Conservation (phyloP, 2,329 filamentous ascomycete genomes). For the Rutstroemia sp. region DNA sequence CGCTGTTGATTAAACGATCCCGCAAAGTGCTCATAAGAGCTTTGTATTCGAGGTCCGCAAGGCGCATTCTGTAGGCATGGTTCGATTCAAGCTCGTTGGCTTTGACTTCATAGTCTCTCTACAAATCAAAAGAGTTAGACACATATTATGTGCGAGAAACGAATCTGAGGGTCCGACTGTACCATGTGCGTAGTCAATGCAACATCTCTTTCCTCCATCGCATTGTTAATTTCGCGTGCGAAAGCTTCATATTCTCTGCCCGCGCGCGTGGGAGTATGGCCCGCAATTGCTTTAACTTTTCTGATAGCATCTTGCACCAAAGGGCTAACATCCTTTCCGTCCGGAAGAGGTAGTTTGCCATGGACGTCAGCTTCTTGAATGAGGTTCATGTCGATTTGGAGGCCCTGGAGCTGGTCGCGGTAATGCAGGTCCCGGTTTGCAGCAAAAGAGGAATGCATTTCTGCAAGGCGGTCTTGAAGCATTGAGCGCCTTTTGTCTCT, state of each 20-base stretch:
- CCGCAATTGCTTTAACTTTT: constrained; percentile 29
- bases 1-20: constrained; percentile 59
- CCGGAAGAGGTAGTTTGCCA: constrained; percentile 57
- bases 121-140: background rate
- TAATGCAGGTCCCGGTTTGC: constrained; percentile 79
- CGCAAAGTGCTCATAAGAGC: constrained; percentile 53
- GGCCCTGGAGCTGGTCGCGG: constrained; percentile 78
- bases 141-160: background rate
- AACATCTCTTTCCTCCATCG: constrained; percentile 80
- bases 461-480: constrained; percentile 69
- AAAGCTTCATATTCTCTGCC: constrained; percentile 82
- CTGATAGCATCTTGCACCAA: constrained; percentile 27
- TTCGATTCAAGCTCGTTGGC: constrained; percentile 52
- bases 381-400: constrained; percentile 85
- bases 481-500: constrained; percentile 83
- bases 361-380: constrained; percentile 84
- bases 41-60: constrained; percentile 54
- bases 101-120: constrained; percentile 59
- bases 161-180: constrained; percentile 29
- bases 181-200: constrained; percentile 78
- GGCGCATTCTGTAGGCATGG: constrained; percentile 53
- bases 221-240: constrained; percentile 77
- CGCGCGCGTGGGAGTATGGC: constrained; percentile 48
- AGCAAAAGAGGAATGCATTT: constrained; percentile 70
- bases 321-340: constrained; percentile 36